Percentiles rank a stretch among this genome's conserved stretches.
phyloP scores from a whole-genome alignment of 1,139 yeast genomes.

The Blastobotrys illinoisensis region DNA sequence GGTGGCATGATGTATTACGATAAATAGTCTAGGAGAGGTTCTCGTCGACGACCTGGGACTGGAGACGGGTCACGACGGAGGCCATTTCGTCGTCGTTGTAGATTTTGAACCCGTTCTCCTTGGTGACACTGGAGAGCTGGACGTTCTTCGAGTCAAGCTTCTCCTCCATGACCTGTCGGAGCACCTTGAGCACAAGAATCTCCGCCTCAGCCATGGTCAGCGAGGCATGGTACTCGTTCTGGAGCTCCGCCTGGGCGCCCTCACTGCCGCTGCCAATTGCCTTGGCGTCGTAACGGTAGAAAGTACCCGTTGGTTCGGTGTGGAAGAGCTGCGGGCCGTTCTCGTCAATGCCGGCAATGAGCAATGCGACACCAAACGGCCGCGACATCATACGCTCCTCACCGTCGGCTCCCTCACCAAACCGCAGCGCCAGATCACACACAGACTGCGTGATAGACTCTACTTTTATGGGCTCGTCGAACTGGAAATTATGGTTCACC shows the following conservation, averaged over 20 bases:
- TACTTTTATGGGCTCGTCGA: conserved; percentile 87
- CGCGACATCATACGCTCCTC: conserved; percentile 97
- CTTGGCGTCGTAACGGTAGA: conserved; percentile 94
- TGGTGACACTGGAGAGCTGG: conserved; percentile 89
- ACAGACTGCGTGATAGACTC: conserved; percentile 95
- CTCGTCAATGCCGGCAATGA: conserved; percentile 93
- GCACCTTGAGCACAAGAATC: conserved; percentile 75
- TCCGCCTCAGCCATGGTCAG: conserved; percentile 94
- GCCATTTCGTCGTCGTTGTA: conserved; percentile 83
- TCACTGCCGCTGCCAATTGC: conserved; percentile 99
- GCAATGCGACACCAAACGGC: conserved; percentile 97
- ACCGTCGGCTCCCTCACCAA: conserved; percentile 98
- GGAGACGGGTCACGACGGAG: conserved; percentile 67
- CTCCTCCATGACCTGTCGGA: conserved; percentile 99
- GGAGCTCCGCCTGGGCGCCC: conserved; percentile 97
- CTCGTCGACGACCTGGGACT: conserved; percentile 61
- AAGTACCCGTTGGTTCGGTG: conserved; percentile 99
- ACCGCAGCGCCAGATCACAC: conserved; percentile 92
- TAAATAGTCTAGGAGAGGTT: conserved; percentile 12
- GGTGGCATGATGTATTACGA: conserved; percentile 1
- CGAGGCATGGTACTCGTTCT: conserved; percentile 93
- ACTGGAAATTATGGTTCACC: conserved; percentile 77
- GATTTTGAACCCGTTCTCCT: conserved; percentile 78
- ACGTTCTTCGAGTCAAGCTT: conserved; percentile 93
- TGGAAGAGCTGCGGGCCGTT: conserved; percentile 94